These are phyloP conservation scores for Wickerhamiella azymoides DNA, from an alignment of 805 yeast genomes.

Conservation along the genomic window DNA sequence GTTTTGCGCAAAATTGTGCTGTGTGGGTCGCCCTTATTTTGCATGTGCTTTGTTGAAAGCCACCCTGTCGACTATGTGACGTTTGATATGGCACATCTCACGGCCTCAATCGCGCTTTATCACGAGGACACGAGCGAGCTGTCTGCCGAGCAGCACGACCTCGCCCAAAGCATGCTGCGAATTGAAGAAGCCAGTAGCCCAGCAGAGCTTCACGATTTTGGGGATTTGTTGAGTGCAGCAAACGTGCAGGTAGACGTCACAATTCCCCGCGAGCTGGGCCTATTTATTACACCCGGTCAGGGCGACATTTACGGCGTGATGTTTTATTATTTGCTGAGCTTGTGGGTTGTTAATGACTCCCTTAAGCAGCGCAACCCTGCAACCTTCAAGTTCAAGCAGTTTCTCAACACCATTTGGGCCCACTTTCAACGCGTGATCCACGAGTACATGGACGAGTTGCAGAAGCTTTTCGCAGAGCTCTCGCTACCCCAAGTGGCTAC, in stretches of 20 bases:
- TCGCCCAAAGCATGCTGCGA: not conserved
- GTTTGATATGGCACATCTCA: not conserved
- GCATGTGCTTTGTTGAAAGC: slow-evolving; percentile 1
- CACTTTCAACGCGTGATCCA: slow-evolving; percentile 10
- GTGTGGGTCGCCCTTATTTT: slow-evolving; percentile 12
- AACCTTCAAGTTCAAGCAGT: slow-evolving; percentile 4
- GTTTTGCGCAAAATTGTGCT: slow-evolving; percentile 10
- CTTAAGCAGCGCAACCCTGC: slow-evolving; percentile 6
- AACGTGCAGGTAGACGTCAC: not conserved
- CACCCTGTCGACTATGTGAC: not conserved
- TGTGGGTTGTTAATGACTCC: slow-evolving; percentile 2
- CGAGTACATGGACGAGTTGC: slow-evolving; percentile 5
- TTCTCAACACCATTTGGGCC: slow-evolving; percentile 11
- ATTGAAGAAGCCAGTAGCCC: not conserved
- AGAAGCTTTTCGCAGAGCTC: not conserved
- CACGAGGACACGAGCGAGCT: slow-evolving; percentile 3
- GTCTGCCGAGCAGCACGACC: not conserved
- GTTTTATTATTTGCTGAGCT: slow-evolving; percentile 8
- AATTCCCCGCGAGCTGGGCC: not conserved
- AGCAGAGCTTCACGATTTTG: not conserved
- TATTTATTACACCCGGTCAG: slow-evolving; percentile 8
- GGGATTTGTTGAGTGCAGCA: not conserved
- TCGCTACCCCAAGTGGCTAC: not conserved
- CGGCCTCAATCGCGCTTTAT: not conserved
- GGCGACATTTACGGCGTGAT: slow-evolving; percentile 10